Evolutionary conservation across 2,329 filamentous ascomycete genomes (phyloP), one percentile per base, ranked within the genome.

Genomic region (Fonsecaea multimorphosa): DNA sequence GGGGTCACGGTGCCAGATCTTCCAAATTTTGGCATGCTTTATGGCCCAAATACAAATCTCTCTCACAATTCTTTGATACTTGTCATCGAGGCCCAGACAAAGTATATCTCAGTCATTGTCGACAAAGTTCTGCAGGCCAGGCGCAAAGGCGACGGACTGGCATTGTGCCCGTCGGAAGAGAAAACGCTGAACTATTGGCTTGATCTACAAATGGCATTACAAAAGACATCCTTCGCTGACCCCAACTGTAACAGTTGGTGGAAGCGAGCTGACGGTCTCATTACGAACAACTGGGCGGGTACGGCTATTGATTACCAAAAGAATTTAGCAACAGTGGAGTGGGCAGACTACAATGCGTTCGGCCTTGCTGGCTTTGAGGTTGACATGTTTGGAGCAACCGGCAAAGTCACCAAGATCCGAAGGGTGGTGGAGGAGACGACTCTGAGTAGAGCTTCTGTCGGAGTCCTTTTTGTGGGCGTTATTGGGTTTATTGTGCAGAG

Each of bases 81-180:
- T 14, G 87, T 87, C 83, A 86, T 87, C 66, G 85, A 87, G 71
- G 81, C 84, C 1, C 85, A 87, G 69, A 79, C 78, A 1, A 78
- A 82, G 1, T 87, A 86, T 70, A 78, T 87, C 62, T 83, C 80
- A 64, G 78, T 77, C 0, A 70, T 87, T 36, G 80, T 87, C 51
- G 71, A 73, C 0, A 77, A 80, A 4, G 78, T 88, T 0, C 77
- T 86, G 1, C 74, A 76, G 6, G 83, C 83, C 0, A 75, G 80
- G 12, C 68, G 73, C 14, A 65, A 74, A 1, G 80, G 81, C 3
- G 63, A 76, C 12, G 72, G 73, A 0, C 73, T 87, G 1, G 74
- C 77, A 0, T 71, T 88, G 0, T 74, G 75, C n/a, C 84, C 84
- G 0, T 81, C 79, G 51, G 61, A 70, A 29, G 70, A 72, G 54